Percentiles rank a stretch among this genome's conserved stretches.
These are phyloP conservation scores for Kitagawia praeruptora DNA, from an alignment of 129 eudicot genomes.

Conservation along the genomic window DNA sequence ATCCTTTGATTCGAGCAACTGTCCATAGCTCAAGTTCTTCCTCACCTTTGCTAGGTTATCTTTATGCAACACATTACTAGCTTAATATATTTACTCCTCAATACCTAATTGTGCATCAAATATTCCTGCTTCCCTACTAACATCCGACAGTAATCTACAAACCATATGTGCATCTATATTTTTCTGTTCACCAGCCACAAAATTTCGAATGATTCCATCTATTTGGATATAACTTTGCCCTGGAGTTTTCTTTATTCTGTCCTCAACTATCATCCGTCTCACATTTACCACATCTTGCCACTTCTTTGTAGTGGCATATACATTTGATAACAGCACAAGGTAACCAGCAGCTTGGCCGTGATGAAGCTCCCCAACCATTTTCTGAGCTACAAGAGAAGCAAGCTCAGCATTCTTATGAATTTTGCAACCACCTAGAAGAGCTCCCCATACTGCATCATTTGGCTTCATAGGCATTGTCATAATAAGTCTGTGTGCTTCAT, in stretches of 20 bases:
- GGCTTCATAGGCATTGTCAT: constrained; percentile 62
- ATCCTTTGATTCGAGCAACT: neutral
- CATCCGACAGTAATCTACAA: constrained; percentile 29
- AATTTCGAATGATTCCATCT: constrained; percentile 37
- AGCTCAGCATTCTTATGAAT: constrained; percentile 53
- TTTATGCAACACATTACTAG: neutral
- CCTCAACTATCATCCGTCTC: constrained; percentile 39
- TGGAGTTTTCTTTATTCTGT: constrained; percentile 32
- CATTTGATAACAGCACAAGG: constrained; percentile 50
- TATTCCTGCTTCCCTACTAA: constrained; percentile 27
- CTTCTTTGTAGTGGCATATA: constrained; percentile 44
- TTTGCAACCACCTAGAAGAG: constrained; percentile 69
- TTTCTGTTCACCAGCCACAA: constrained; percentile 39
- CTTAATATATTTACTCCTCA: neutral
- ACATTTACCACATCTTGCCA: constrained; percentile 50
- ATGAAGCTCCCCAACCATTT: constrained; percentile 35
- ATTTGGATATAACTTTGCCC: constrained; percentile 65
- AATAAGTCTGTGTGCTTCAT: constrained; percentile 51
- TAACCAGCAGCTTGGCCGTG: constrained; percentile 44
- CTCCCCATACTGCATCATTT: constrained; percentile 71
- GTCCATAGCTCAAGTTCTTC: neutral
- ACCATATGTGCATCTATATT: constrained; percentile 36
- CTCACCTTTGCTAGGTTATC: no score
- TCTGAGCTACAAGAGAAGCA: constrained; percentile 36
- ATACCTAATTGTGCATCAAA: constrained; percentile 15